Evolutionary conservation across 768 basidiomycete species (phyloP).

Genomic region (Mrakia frigida): DNA sequence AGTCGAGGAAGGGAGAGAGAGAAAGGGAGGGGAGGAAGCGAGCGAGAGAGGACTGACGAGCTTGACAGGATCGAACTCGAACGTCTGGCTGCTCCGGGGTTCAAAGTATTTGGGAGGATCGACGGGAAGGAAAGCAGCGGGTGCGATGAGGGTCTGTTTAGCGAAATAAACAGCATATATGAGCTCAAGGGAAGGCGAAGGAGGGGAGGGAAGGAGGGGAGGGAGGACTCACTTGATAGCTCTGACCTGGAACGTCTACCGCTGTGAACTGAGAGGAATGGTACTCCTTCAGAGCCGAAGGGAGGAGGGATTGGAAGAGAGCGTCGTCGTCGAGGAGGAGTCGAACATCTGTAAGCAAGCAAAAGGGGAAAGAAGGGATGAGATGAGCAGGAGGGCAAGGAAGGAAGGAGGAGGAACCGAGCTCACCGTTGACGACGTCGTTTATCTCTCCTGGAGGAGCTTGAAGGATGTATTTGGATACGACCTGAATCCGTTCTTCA

Average conservation of each 20-base stretch:
- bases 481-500: background rate
- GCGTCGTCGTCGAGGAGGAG: slow-evolving; percentile 83
- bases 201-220: background rate
- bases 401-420: background rate
- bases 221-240: slow-evolving; percentile 61
- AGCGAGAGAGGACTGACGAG: slow-evolving; percentile 52
- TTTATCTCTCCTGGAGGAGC: slow-evolving; percentile 95
- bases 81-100: slow-evolving; percentile 70
- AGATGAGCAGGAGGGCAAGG: slow-evolving; percentile 30
- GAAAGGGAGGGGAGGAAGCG: too few species aligned
- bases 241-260: slow-evolving; percentile 70
- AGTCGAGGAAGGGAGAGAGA: background rate
- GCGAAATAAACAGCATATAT: slow-evolving; percentile 19
- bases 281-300: slow-evolving; percentile 73
- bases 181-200: background rate
- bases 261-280: slow-evolving; percentile 82
- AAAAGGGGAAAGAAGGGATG: too few species aligned
- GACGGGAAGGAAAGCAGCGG: slow-evolving; percentile 55
- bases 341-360: slow-evolving; percentile 82
- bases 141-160: slow-evolving; percentile 72
- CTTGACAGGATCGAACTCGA: slow-evolving; percentile 76
- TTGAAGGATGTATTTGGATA: slow-evolving; percentile 57
- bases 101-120: slow-evolving; percentile 69
- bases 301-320: slow-evolving; percentile 67
- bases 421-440: slow-evolving; percentile 79